Evolutionary conservation across 73 alveolate species (phyloP).

Genomic region (Paramecium sonneborni): DNA sequence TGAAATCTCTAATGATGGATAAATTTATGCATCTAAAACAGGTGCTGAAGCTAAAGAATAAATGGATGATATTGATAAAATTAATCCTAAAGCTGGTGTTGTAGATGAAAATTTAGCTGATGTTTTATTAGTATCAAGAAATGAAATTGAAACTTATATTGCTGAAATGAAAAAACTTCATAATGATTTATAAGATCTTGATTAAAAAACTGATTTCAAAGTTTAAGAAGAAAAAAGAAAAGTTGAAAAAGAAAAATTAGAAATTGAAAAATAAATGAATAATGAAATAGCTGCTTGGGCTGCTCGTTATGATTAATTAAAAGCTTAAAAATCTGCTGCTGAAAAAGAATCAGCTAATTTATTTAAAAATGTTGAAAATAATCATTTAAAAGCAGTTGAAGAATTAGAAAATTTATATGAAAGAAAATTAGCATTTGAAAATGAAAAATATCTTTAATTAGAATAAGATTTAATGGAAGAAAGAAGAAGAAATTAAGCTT

Average conservation of each 20-base stretch:
- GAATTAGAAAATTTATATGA: slow-evolving; percentile 85
- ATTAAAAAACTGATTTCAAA: slow-evolving; percentile 76
- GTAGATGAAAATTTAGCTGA: slow-evolving; percentile 90
- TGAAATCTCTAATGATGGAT: slow-evolving; percentile 68
- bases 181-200: slow-evolving; percentile 77
- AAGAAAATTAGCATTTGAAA: slow-evolving; percentile 81
- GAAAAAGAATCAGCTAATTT: slow-evolving; percentile 81
- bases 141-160: slow-evolving; percentile 80
- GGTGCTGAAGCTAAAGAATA: slow-evolving; percentile 67
- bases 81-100: slow-evolving; percentile 70
- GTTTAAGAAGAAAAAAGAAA: slow-evolving; percentile 67
- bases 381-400: slow-evolving; percentile 83
- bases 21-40: slow-evolving; percentile 47
- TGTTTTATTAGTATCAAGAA: slow-evolving; percentile 79
- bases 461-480: slow-evolving; percentile 85
- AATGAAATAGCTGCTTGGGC: slow-evolving; percentile 72
- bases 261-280: slow-evolving; percentile 75
- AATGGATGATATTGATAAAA: slow-evolving; percentile 64
- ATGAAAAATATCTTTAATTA: slow-evolving; percentile 75
- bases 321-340: slow-evolving; percentile 71
- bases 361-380: slow-evolving; percentile 82
- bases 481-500: slow-evolving; percentile 76
- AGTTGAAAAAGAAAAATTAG: slow-evolving; percentile 68
- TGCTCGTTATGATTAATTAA: slow-evolving; percentile 78
- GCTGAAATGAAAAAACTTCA: slow-evolving; percentile 72